phyloP scores from a whole-genome alignment of 805 yeast species.

The Yarrowia sp. region DNA sequence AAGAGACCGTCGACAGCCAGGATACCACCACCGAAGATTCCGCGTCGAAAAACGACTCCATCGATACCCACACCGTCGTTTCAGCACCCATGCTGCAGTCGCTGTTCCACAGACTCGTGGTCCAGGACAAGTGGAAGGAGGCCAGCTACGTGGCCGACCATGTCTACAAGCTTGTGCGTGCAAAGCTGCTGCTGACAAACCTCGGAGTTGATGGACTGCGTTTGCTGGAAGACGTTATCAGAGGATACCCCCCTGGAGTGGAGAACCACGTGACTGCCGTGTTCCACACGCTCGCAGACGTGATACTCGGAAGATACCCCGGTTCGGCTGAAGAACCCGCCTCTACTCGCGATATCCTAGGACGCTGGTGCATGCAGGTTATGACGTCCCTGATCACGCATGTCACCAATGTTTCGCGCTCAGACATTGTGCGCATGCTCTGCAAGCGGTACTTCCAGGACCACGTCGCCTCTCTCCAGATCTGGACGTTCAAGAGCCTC shows the following conservation, averaged over 20 bases:
- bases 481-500: conserved; percentile 8
- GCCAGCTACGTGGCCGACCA: conserved; percentile 11
- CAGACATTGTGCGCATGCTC: background rate
- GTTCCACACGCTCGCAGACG: background rate
- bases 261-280: background rate
- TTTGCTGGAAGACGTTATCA: conserved; percentile 8
- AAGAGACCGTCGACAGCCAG: background rate
- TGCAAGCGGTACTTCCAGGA: background rate
- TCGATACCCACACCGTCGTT: background rate
- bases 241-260: conserved; percentile 18
- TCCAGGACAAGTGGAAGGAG: conserved; percentile 12
- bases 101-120: conserved; percentile 1
- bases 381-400: conserved; percentile 9
- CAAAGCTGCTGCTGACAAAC: conserved; percentile 8
- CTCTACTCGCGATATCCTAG: background rate
- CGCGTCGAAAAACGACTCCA: background rate
- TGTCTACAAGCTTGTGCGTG: conserved; percentile 14
- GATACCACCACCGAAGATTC: background rate
- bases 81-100: conserved; percentile 4
- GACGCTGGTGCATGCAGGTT: conserved; percentile 3
- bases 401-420: background rate
- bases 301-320: background rate
- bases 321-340: background rate
- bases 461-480: background rate
- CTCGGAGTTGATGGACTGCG: conserved; percentile 8